Evolutionary conservation across 192 early-diverging fungal species (phyloP), one percentile per base, ranked within the genome.

Genomic region (Coemansia sp.): DNA sequence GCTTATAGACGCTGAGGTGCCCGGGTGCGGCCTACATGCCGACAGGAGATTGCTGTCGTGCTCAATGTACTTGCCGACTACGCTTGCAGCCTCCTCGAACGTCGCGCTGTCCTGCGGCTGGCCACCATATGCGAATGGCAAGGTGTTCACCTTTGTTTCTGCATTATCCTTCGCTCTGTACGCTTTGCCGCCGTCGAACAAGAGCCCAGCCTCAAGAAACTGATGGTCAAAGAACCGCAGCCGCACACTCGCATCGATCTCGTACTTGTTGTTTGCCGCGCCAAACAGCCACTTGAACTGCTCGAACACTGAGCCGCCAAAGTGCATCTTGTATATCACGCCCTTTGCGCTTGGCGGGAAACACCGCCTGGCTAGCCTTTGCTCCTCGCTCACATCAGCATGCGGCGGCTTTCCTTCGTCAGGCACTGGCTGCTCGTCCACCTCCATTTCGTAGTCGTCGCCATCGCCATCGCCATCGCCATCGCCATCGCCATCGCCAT

Each of bases 231-330:
- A 74, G 50, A 50, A 64, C 13, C 61, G 65, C 53, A 45, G 48
- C 15, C 65, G 38, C 1, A 64, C 44, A 6, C 2, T 31, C 38
- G 45, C 17, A 36, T 73, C 71, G 8, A 64, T 45, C 23, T 61
- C 58, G 22, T 64, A 63, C 44, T 62, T 59, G 40, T 50, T 59
- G 20, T 30, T 3, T 22, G 23, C 20, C 2, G 27, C 13, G 25
- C 27, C 20, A 9, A 68, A 42, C 57, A 68, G 57, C 72, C 65
- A 74, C 9, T 14, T 15, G 28, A 74, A 74, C 44, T 74, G 65
- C 44, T 64, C 57, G 7, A 25, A 20, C 9, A 57, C 61, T 5
- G 61, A 31, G 34, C 65, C 61, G 15, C 40, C 6, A 45, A 64
- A 4, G 33, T 34, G 33, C 5, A 34, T 34, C 33, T 9, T 9